These are phyloP conservation scores for Pseudopithomyces maydicus DNA, from an alignment of 2,329 filamentous ascomycete species.

Conservation along the genomic window DNA sequence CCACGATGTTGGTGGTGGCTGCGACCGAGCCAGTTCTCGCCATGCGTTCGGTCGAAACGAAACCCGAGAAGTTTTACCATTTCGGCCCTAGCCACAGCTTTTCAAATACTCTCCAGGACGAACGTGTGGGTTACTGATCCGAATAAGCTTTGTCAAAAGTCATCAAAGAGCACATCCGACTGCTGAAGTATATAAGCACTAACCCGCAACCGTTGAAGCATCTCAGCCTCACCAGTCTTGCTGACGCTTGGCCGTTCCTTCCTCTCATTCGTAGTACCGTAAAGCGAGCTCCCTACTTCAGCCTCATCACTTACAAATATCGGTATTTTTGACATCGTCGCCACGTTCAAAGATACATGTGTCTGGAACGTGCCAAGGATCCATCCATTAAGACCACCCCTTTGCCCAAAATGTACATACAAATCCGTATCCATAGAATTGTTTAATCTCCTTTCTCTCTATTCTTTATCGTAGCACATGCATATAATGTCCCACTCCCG, in stretches of 20 bases:
- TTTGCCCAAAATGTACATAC: neutral
- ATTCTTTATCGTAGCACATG: neutral
- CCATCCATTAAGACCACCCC: neutral
- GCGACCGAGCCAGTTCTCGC: neutral
- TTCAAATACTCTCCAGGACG: neutral
- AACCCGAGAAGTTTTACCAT: neutral
- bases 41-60: neutral
- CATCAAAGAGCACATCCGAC: neutral
- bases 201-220: neutral
- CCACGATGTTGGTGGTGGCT: neutral
- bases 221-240: neutral
- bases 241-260: slow-evolving; percentile 1
- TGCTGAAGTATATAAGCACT: neutral
- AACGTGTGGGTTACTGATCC: neutral
- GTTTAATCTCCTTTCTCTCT: neutral
- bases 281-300: neutral
- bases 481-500: neutral
- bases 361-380: neutral
- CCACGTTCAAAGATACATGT: neutral
- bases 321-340: neutral
- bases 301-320: neutral
- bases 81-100: neutral
- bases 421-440: no score
- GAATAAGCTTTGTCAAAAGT: neutral
- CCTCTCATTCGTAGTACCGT: neutral